Base-by-base conservation (phyloP, 2,329 filamentous ascomycete species). In the Pochonia chlamydosporia region DNA sequence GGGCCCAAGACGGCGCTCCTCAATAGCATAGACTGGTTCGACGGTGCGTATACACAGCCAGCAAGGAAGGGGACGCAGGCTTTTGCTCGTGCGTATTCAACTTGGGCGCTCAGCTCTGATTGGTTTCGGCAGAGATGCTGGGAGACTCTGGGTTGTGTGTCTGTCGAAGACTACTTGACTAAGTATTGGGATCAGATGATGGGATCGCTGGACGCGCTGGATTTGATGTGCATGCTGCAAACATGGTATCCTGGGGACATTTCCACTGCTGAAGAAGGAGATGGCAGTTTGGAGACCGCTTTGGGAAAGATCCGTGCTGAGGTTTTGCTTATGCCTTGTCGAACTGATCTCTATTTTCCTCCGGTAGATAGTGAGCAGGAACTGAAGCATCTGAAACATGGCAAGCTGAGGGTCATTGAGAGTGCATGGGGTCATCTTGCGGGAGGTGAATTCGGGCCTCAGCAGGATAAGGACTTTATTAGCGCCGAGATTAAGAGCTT, bases 61-160 rank as follows among this genome's bases (percentile, higher is more conserved):
- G 26, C 26, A 8, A 13, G 7, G 13, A 28, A 28, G 26, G 26
- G 26, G 13, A 28, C 26, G 26, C 26, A 28, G 13, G 26, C 26
- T 3, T 51, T 49, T 35, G 49, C 40, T n/a, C 40, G 47, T 5
- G 49, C 45, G 11, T 51, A 49, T 24, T 49, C 49, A 24, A 44
- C 49, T 2, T 51, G 49, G 49, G 26, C 26, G 13, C 26, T 28
- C 26, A 28, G 26, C 26, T 28, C 26, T 3, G 26, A 28, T 13
- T 28, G 26, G 26, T 51, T 49, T 11, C 49, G 49, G 5, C 35
- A 49, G 16, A 37, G 42, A n/a, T 42, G 47, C 13, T 51, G 49
- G 47, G 43, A 51, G 33, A 43, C 46, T 24, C 31, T 51, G 7
- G 43, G 43, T 3, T 49, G 49, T 9, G 21, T 36, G 9, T 44